A percentile compares a stretch with the other conserved stretches of the same genome.
phyloP scores from a whole-genome alignment of 768 basidiomycete species.

The Clavaria fumosa region DNA sequence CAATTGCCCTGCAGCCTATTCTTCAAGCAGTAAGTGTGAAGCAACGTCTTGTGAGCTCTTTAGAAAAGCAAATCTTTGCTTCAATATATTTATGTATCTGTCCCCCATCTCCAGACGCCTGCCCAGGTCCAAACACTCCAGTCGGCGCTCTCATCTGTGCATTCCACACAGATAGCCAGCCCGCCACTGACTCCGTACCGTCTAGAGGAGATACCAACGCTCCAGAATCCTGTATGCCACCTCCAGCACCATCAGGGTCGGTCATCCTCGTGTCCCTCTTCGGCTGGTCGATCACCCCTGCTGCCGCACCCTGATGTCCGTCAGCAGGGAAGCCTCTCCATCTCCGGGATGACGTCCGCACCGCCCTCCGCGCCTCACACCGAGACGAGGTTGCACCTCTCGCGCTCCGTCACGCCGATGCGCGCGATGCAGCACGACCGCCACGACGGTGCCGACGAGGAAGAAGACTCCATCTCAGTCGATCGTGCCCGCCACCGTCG shows the following conservation, averaged over 20 bases:
- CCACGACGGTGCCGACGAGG: too few species aligned
- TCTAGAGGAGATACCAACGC: too few species aligned
- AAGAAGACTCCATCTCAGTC: too few species aligned
- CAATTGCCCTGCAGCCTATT: conserved; percentile 34
- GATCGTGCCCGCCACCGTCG: conserved; percentile 11
- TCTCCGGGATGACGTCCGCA: conserved; percentile 21
- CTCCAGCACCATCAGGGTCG: conserved; percentile 21
- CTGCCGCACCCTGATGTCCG: conserved; percentile 16
- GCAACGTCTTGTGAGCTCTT: conserved; percentile 66
- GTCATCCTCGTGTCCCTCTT: conserved; percentile 33
- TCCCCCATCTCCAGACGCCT: conserved; percentile 27
- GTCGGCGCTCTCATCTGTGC: conserved; percentile 28
- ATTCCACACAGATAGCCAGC: conserved; percentile 8
- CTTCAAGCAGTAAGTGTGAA: conserved; percentile 41
- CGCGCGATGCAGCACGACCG: conserved; percentile 7
- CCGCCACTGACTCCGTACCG: conserved; percentile 6
- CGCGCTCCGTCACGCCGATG: conserved; percentile 20
- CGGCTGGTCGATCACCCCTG: conserved; percentile 33
- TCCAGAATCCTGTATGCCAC: conserved; percentile 1
- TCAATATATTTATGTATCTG: not conserved
- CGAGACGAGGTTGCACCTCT: conserved; percentile 21
- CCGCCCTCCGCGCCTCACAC: conserved; percentile 17
- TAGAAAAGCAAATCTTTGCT: too few species aligned
- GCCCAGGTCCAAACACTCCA: conserved; percentile 40
- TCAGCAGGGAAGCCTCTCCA: conserved; percentile 8